A percentile compares a stretch with the other conserved stretches of the same genome.
These are phyloP conservation scores for Lunularia cruciata DNA, from an alignment of 225 moss, liverwort and hornwort species.

Conservation along the genomic window DNA sequence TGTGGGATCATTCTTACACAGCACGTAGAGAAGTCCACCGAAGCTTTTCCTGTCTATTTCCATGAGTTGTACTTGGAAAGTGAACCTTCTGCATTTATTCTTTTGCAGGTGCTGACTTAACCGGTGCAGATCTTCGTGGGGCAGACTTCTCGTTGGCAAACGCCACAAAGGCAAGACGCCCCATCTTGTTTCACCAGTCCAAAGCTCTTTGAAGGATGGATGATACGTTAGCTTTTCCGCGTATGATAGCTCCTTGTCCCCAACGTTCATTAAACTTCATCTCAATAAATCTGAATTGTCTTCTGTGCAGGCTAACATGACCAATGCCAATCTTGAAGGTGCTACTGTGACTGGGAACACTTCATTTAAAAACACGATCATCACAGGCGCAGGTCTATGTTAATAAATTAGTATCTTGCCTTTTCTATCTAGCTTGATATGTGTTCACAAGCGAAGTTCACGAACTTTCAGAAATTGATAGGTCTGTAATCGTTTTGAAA, in stretches of 20 bases:
- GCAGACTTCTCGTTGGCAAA: constrained; percentile 97
- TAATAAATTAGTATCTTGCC: too few relatives aligned
- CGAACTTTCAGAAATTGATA: too few relatives aligned
- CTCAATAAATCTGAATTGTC: not conserved
- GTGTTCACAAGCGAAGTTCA: too few relatives aligned
- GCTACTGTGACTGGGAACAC: constrained; percentile 98
- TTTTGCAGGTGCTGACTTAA: constrained; percentile 75
- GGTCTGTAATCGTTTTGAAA: too few relatives aligned
- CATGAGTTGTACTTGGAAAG: too few relatives aligned
- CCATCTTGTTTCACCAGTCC: not conserved
- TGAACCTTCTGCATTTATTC: constrained; percentile 3
- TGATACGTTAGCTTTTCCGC: too few relatives aligned
- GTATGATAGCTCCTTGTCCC: not conserved
- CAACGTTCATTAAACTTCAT: constrained; percentile 9
- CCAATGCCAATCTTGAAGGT: constrained; percentile 92
- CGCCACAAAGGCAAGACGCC: constrained; percentile 63
- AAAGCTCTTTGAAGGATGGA: too few relatives aligned
- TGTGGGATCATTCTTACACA: too few relatives aligned
- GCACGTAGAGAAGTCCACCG: too few relatives aligned
- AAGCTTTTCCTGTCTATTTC: too few relatives aligned
- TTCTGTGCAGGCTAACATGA: constrained; percentile 73
- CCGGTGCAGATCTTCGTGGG: constrained; percentile 89
- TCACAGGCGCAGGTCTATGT: constrained; percentile 86
- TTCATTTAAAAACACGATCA: constrained; percentile 78
- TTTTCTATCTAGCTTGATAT: too few relatives aligned